These are phyloP conservation scores for Cerioporus squamosus DNA, from an alignment of 1,284 basidiomycete species.

Conservation along the genomic window DNA sequence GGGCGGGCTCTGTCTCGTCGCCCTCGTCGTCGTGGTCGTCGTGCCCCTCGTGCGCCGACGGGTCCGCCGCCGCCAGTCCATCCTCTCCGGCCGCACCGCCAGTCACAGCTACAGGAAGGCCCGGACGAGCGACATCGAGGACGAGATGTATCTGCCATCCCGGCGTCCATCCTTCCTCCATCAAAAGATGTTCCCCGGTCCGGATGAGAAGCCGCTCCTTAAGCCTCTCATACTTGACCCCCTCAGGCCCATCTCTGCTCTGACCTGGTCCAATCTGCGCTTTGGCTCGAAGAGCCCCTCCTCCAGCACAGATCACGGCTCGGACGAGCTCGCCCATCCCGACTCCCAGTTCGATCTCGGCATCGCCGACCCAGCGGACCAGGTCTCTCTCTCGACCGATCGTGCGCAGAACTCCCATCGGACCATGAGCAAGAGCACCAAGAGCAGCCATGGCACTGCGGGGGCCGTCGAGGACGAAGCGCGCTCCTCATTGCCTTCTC, in stretches of 20 bases:
- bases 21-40: constrained; percentile 24
- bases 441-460: constrained; percentile 9
- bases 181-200: constrained; percentile 34
- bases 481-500: constrained; percentile 26
- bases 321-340: constrained; percentile 13
- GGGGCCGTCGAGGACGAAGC: constrained; percentile 20
- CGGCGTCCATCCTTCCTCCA: constrained; percentile 32
- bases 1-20: constrained; percentile 29
- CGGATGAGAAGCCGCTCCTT: constrained; percentile 27
- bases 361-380: not conserved
- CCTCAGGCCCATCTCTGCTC: constrained; percentile 30
- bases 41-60: constrained; percentile 29
- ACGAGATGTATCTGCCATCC: constrained; percentile 23
- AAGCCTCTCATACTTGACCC: constrained; percentile 28
- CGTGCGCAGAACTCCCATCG: constrained; percentile 25
- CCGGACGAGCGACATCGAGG: constrained; percentile 16
- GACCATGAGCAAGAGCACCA: constrained; percentile 11
- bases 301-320: constrained; percentile 9
- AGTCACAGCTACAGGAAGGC: constrained; percentile 12
- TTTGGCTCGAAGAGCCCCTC: constrained; percentile 24
- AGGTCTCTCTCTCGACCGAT: constrained; percentile 11
- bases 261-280: constrained; percentile 34
- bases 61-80: constrained; percentile 4
- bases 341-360: not conserved
- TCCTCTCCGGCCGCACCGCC: not conserved